Conservation (phyloP, 2,329 filamentous ascomycete species). For the Tolypocladium ophioglossoides region DNA sequence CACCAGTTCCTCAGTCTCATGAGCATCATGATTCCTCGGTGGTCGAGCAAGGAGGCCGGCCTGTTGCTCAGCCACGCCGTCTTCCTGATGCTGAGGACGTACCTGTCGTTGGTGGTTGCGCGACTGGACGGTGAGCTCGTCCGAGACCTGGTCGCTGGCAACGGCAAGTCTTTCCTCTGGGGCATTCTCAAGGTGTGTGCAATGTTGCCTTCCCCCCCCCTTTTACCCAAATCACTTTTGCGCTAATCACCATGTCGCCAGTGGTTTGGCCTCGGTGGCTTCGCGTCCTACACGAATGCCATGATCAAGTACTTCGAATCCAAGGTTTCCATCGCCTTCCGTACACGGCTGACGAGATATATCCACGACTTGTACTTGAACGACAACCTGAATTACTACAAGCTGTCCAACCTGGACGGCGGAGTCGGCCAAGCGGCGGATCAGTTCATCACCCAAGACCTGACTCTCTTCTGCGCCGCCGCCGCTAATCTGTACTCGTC, state of each 20-base stretch:
- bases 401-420: conserved; percentile 83
- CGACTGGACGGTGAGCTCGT: conserved; percentile 93
- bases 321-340: conserved; percentile 96
- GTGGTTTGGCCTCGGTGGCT: conserved; percentile 88
- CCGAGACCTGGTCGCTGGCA: conserved; percentile 87
- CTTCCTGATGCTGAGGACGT: conserved; percentile 86
- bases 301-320: conserved; percentile 99
- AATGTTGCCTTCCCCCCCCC: background rate
- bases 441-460: conserved; percentile 94
- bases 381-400: conserved; percentile 93
- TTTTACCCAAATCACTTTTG: background rate
- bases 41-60: conserved; percentile 92
- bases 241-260: conserved; percentile 13
- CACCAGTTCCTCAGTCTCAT: conserved; percentile 94
- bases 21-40: conserved; percentile 95
- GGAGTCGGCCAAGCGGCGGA: conserved; percentile 87
- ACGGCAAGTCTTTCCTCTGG: conserved; percentile 78
- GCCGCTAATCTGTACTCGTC: conserved; percentile 92
- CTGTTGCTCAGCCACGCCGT: conserved; percentile 78
- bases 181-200: conserved; percentile 66
- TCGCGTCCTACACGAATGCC: conserved; percentile 94
- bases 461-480: conserved; percentile 88
- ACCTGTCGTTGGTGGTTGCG: conserved; percentile 86
- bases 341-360: conserved; percentile 86
- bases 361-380: conserved; percentile 97